These are phyloP conservation scores for Gautieria morchelliformis DNA, from an alignment of 768 basidiomycete species.

Conservation along the genomic window DNA sequence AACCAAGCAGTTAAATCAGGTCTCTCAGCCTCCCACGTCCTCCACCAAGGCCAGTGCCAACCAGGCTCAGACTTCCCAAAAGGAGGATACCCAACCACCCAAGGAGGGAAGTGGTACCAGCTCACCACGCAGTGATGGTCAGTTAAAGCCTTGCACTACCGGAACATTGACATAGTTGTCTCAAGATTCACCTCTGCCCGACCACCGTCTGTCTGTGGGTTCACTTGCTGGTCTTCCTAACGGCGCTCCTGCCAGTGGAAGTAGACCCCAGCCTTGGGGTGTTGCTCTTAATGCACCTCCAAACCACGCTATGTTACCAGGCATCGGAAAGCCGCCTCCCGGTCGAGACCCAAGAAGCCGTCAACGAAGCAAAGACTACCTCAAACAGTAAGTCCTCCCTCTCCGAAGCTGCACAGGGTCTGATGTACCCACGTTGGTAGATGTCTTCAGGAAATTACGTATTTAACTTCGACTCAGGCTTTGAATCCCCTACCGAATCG, in stretches of 20 bases:
- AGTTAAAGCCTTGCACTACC: background rate
- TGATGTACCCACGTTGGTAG: conserved; percentile 29
- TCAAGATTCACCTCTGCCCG: conserved; percentile 66
- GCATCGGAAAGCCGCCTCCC: conserved; percentile 58
- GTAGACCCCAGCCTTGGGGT: conserved; percentile 50
- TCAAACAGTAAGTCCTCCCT: conserved; percentile 74
- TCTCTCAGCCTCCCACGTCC: conserved; percentile 45
- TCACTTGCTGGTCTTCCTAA: conserved; percentile 35
- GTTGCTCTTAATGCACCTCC: conserved; percentile 36
- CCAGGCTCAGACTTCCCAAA: conserved; percentile 51
- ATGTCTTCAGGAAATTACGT: conserved; percentile 96
- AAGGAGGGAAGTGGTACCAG: conserved; percentile 75
- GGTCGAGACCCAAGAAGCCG: conserved; percentile 93
- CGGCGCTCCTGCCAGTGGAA: conserved; percentile 38
- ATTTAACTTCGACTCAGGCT: conserved; percentile 92
- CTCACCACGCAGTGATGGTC: conserved; percentile 82
- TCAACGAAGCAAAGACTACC: conserved; percentile 88
- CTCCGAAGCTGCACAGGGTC: conserved; percentile 1
- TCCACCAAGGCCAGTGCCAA: conserved; percentile 57
- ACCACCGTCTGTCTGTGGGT: conserved; percentile 37
- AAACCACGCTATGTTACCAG: conserved; percentile 33
- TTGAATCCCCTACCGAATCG: conserved; percentile 94
- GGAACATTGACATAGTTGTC: conserved; percentile 9
- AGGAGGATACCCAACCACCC: conserved; percentile 62
- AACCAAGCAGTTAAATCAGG: conserved; percentile 69